These are phyloP conservation scores for Citrullus mucosospermus DNA, from an alignment of 306 rosid genomes.

Conservation along the genomic window DNA sequence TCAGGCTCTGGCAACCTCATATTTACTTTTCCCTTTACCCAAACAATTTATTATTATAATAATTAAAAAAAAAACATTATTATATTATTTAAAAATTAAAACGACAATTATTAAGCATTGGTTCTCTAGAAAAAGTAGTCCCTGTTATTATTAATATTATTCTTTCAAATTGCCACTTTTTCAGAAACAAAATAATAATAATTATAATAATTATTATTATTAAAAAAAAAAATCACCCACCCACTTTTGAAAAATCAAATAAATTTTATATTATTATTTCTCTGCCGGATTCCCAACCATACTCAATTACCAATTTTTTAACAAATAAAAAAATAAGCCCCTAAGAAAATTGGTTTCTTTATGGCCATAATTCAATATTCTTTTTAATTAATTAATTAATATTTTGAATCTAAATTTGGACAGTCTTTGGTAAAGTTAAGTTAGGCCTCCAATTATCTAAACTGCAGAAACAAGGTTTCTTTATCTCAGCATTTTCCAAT, in stretches of 20 bases:
- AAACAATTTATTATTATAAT: conserved; percentile 21
- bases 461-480: conserved; percentile 40
- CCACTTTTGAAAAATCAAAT: conserved; percentile 8
- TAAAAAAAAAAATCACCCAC: conserved; percentile 2
- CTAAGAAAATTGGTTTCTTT: conserved; percentile 23
- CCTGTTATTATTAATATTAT: neutral
- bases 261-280: conserved; percentile 1
- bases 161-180: conserved; percentile 8
- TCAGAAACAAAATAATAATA: neutral
- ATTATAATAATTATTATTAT: neutral
- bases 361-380: conserved; percentile 27
- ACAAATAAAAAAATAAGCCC: conserved; percentile 25
- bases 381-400: conserved; percentile 9
- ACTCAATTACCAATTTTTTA: conserved; percentile 22
- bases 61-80: neutral
- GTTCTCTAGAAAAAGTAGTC: neutral
- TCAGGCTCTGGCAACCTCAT: conserved; percentile 68
- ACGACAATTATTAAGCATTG: conserved; percentile 6
- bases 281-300: conserved; percentile 10
- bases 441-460: conserved; percentile 60
- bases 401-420: conserved; percentile 60
- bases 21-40: conserved; percentile 50
- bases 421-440: conserved; percentile 56
- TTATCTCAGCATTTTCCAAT: conserved; percentile 48
- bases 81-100: neutral